Base-by-base conservation (phyloP, 2,329 filamentous ascomycete genomes). In the Lachnellula suecica region DNA sequence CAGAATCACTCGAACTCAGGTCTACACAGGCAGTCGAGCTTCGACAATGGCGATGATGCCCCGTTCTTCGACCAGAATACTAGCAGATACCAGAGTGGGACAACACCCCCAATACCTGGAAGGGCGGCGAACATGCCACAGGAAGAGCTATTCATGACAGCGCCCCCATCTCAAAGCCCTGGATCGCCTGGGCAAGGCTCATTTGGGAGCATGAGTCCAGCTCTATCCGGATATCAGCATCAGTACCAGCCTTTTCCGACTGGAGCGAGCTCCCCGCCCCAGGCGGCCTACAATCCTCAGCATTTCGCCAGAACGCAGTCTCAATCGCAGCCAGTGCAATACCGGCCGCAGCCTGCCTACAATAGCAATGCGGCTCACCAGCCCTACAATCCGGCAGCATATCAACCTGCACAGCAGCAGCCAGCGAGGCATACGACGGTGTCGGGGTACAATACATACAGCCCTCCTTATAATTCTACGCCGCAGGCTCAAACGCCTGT, bases 21-120 rank as follows among this genome's bases (percentile, higher is more conserved):
- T 34, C 31, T 69, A 27, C 65, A 63, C 40, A 78, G 88, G 59
- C 79, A 83, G 59, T 79, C 82, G 44, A 93, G 87, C 74, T 91
- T 89, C 74, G 85, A 91, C 68, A 83, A 79, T 60, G 88, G 87
- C 59, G 89, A 94, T 68, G 88, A 93, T 68, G 74, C 77, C 44
- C 71, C 74, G 44, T 82, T 84, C 60, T 76, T 81, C 61, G 63
- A 68, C 47, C 58, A 67, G 37, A 58, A 63, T 57, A 59, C 59
- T 44, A 63, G 53, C 52, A 62, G 56, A 62, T 69, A 68, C 48
- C 65, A 65, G 50, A 55, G 56, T 53, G 63, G 63, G 8, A 13
- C n/a, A 57, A 61, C 66, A 52, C 63, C 63, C 48, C 41, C 58
- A 25, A 45, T 49, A 62, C 61, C 66, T 44, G 52, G 49, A 37